Evolutionary conservation across 1,284 basidiomycete genomes (phyloP), one percentile per base, ranked within the genome.

Genomic region (Cutaneotrichosporon sp.): DNA sequence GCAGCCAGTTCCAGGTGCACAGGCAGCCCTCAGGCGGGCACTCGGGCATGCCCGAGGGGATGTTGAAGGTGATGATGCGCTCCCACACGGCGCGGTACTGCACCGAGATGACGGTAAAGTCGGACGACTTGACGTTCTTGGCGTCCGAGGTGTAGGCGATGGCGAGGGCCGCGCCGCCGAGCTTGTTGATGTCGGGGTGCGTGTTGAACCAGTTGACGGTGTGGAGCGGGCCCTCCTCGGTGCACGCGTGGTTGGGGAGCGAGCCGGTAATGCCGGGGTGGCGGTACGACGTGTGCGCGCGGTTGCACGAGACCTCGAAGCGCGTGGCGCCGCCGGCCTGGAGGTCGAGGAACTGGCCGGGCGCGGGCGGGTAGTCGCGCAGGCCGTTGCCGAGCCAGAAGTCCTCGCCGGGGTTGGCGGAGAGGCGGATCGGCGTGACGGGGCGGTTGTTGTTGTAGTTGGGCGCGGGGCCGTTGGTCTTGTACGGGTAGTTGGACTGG

Each of bases 61-160:
- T 51, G 13, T 20, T 1, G 55, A 54, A 61, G 33, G 22, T 29
- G n/a, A 50, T 14, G n/a, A 29, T 13, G 22, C 58, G 50, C 42
- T 52, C 50, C 53, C 56, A 65, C 9, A 59, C 59, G 1, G 53
- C 51, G 29, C 49, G 86, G 29, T 88, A 85, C 72, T 89, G 89
- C 22, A 88, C 83, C 60, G 84, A 87, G 77, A 90, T 89, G 25
- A 90, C 79, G 3, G 83, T 82, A 64, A 90, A 86, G 76, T 90
- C 88, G 47, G 83, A 83, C 0, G 87, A 88, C 68, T 84, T 74
- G 7, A 90, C 38, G 4, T 25, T 16, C 34, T n/a, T n/a, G 13
- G 45, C 43, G 49, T 65, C 55, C 29, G 49, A 53, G 7, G 47
- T 56, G 59, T 61, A 61, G n/a, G 63, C 56, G 34, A 65, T 65